Base-by-base conservation (phyloP, 1,139 yeast species). In the Pichia sp. region DNA sequence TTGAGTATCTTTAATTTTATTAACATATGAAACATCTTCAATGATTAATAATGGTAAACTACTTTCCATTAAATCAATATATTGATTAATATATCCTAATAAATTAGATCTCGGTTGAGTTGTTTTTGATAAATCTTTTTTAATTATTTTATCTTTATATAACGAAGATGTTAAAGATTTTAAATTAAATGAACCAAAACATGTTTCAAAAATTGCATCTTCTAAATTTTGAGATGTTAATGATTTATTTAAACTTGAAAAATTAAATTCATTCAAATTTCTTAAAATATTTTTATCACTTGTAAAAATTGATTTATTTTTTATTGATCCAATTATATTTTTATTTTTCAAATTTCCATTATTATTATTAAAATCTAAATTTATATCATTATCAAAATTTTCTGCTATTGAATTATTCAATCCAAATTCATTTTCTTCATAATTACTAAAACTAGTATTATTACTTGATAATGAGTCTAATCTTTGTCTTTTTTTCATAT, bases 1-100 rank as follows among this genome's bases (percentile, higher is more conserved):
- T 11, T 46, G 52, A 2, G 55, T 56, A 11, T 45, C 42, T 11
- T 52, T 51, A 9, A 61, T 48, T 28, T 51, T 50, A 38, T 58
- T 59, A 8, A 60, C 30, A 45, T 58, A 58, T 1, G 62, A 51
- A 25, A 55, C 34, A 27, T 53, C 50, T 25, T 50, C 39, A 0
- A 10, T 27, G 10, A 42, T 44, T 28, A 31, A 35, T 2, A 26
- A 30, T 3, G 65, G 66, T 9, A 40, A 28, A 6, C 43, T 40
- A 2, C n/a, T 40, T 7, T 37, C 32, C 25, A 59, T 45, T 29
- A 46, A 44, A 0, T 18, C 10, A 7, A 54, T 33, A 39, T 53
- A 56, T 25, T 49, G 40, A 1, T 41, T 42, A 7, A 58, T 40
- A 28, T 47, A 49, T 9, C 34, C 32, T 7, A 49, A 29, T 7